A percentile compares a stretch with the other conserved stretches of the same genome.
Evolutionary conservation across 352 stramenopile species (phyloP).

Genomic region (Phytophthora aleatoria): DNA sequence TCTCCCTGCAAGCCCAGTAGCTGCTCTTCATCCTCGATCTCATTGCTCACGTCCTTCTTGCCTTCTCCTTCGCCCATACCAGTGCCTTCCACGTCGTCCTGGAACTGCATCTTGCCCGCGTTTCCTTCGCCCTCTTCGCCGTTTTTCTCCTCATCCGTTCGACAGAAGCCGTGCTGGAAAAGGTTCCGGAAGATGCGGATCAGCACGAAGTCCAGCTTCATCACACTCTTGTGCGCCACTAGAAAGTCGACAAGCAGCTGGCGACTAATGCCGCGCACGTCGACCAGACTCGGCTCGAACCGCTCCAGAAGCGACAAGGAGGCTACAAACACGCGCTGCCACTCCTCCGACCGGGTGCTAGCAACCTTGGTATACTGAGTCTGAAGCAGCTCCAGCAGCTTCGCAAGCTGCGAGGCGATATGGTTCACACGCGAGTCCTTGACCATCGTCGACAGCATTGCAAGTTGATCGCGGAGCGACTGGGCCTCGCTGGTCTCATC

Average conservation of each 20-base stretch:
- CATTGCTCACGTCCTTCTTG: slow-evolving; percentile 99
- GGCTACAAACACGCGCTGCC: slow-evolving; percentile 39
- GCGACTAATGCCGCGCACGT: slow-evolving; percentile 79
- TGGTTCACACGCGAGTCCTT: slow-evolving; percentile 78
- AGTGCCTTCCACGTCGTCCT: slow-evolving; percentile 98
- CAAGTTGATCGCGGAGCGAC: slow-evolving; percentile 58
- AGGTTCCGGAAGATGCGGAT: slow-evolving; percentile 96
- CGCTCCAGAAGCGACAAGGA: slow-evolving; percentile 63
- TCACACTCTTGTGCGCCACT: slow-evolving; percentile 89
- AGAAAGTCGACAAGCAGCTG: slow-evolving; percentile 82
- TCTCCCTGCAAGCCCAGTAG: slow-evolving; percentile 97
- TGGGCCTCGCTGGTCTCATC: slow-evolving; percentile 31
- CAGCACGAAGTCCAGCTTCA: slow-evolving; percentile 96
- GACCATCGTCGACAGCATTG: slow-evolving; percentile 49
- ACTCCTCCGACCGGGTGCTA: slow-evolving; percentile 28
- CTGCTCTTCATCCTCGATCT: slow-evolving; percentile 99
- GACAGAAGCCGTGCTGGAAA: slow-evolving; percentile 96
- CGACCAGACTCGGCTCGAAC: slow-evolving; percentile 63
- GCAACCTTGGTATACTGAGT: slow-evolving; percentile 53
- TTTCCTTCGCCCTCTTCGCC: slow-evolving; percentile 89
- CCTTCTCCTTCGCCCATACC: slow-evolving; percentile 99
- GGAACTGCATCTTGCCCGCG: slow-evolving; percentile 94
- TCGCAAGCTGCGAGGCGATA: slow-evolving; percentile 61
- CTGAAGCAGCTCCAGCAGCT: slow-evolving; percentile 51
- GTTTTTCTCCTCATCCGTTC: slow-evolving; percentile 86